Percentiles rank a stretch among this genome's conserved stretches.
Conservation (phyloP, 1,139 yeast genomes). For the Magnusiomyces fungicola region DNA sequence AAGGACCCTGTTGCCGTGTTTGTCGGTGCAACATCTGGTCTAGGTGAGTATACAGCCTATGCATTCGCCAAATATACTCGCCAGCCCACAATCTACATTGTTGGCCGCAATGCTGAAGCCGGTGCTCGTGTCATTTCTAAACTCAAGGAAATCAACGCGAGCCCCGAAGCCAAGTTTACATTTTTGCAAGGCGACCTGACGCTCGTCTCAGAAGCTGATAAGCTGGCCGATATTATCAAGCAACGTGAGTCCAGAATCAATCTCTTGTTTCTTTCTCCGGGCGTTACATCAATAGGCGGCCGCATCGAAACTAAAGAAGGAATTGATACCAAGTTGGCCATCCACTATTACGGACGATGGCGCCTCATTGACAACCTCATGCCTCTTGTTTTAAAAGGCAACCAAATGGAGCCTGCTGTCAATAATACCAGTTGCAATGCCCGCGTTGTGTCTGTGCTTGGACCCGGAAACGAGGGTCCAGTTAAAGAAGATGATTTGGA, state of each 20-base stretch:
- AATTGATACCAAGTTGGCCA: slow-evolving; percentile 24
- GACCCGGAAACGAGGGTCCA: slow-evolving; percentile 25
- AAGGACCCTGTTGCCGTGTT: slow-evolving; percentile 27
- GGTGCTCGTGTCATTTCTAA: slow-evolving; percentile 21
- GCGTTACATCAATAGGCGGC: slow-evolving; percentile 21
- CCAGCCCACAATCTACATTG: slow-evolving; percentile 28
- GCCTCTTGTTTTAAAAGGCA: slow-evolving; percentile 25
- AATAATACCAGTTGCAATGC: slow-evolving; percentile 15
- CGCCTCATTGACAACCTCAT: slow-evolving; percentile 22
- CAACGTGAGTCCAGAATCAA: slow-evolving; percentile 25
- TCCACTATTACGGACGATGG: slow-evolving; percentile 30
- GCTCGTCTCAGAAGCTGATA: slow-evolving; percentile 24
- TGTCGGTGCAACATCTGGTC: slow-evolving; percentile 32
- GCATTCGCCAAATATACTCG: slow-evolving; percentile 25
- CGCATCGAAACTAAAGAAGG: slow-evolving; percentile 28
- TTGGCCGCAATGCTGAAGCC: slow-evolving; percentile 26
- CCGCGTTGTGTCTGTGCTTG: slow-evolving; percentile 28
- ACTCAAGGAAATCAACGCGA: slow-evolving; percentile 22
- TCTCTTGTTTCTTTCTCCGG: slow-evolving; percentile 26
- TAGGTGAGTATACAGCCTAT: slow-evolving; percentile 29
- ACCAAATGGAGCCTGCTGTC: slow-evolving; percentile 15
- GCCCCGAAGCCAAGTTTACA: slow-evolving; percentile 19
- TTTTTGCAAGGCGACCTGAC: slow-evolving; percentile 26
- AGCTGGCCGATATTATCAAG: slow-evolving; percentile 18
- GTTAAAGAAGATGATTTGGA: slow-evolving; percentile 24